phyloP scores from a whole-genome alignment of 257 asterid genomes.

The Paraleonurus japonicus region DNA sequence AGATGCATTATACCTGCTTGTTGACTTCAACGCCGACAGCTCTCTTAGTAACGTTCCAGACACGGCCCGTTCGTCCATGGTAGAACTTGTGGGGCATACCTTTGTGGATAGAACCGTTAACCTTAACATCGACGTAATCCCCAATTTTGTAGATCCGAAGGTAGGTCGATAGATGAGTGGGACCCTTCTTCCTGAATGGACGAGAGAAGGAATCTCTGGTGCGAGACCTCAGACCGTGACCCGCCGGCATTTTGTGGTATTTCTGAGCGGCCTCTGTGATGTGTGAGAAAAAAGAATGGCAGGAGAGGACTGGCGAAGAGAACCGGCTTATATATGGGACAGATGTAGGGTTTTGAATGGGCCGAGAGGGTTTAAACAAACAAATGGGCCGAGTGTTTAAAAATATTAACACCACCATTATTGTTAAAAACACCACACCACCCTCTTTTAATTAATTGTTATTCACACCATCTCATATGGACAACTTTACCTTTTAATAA shows the following conservation, averaged over 20 bases:
- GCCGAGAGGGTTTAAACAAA: no score
- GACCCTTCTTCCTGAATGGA: constrained; percentile 58
- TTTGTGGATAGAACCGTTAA: constrained; percentile 61
- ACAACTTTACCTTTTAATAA: no score
- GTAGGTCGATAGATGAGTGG: constrained; percentile 53
- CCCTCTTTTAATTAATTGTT: no score
- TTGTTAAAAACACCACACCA: no score
- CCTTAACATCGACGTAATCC: constrained; percentile 62
- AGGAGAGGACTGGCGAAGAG: neutral
- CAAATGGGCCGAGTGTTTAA: no score
- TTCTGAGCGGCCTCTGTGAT: constrained; percentile 12
- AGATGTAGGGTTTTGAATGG: constrained; percentile 30
- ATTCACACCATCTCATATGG: no score
- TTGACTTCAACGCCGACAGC: constrained; percentile 65
- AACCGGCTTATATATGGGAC: constrained; percentile 12
- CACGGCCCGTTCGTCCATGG: constrained; percentile 67
- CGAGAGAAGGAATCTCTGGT: constrained; percentile 58
- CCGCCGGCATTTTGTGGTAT: constrained; percentile 56
- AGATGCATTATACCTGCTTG: constrained; percentile 41
- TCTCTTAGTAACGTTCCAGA: constrained; percentile 66
- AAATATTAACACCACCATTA: no score
- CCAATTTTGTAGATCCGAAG: constrained; percentile 53
- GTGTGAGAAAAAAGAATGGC: constrained; percentile 11
- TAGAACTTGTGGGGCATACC: constrained; percentile 74
- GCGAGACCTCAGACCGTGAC: constrained; percentile 60